Evolutionary conservation across 768 basidiomycete species (phyloP).

Genomic region (Naganishia randhawae): DNA sequence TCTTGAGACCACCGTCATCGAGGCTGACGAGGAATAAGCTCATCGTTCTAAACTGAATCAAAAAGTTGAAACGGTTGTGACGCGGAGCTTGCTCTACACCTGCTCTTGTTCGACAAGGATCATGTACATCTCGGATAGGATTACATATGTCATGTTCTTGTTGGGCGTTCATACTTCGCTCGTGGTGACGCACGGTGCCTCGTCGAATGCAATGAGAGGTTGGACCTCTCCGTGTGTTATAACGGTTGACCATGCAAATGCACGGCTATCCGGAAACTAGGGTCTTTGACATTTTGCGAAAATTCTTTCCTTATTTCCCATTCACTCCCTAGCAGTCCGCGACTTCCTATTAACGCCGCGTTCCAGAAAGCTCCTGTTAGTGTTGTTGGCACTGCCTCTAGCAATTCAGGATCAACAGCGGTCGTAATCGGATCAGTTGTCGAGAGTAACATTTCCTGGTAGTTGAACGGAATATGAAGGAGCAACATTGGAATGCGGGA

Average conservation of each 20-base stretch:
- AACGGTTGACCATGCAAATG: slow-evolving; percentile 7
- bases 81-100: slow-evolving; percentile 18
- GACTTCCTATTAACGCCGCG: slow-evolving; percentile 59
- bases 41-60: slow-evolving; percentile 10
- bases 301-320: slow-evolving; percentile 68
- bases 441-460: slow-evolving; percentile 16
- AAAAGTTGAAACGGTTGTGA: slow-evolving; percentile 21
- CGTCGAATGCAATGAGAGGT: too few relatives aligned
- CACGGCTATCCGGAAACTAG: slow-evolving; percentile 4
- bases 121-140: slow-evolving; percentile 21
- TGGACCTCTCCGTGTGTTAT: neutral
- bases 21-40: slow-evolving; percentile 53
- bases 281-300: slow-evolving; percentile 12
- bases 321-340: slow-evolving; percentile 61
- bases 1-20: slow-evolving; percentile 76
- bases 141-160: slow-evolving; percentile 20
- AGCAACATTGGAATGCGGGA: slow-evolving; percentile 76
- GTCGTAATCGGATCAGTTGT: neutral
- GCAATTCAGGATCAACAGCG: slow-evolving; percentile 16
- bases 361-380: slow-evolving; percentile 66
- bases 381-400: slow-evolving; percentile 15
- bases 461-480: slow-evolving; percentile 64
- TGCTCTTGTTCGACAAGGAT: slow-evolving; percentile 5
- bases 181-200: neutral
- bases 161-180: slow-evolving; percentile 7